Percentiles rank a stretch among this genome's conserved stretches.
phyloP scores from a whole-genome alignment of 139 green algal species.

The Asterochloris erici region DNA sequence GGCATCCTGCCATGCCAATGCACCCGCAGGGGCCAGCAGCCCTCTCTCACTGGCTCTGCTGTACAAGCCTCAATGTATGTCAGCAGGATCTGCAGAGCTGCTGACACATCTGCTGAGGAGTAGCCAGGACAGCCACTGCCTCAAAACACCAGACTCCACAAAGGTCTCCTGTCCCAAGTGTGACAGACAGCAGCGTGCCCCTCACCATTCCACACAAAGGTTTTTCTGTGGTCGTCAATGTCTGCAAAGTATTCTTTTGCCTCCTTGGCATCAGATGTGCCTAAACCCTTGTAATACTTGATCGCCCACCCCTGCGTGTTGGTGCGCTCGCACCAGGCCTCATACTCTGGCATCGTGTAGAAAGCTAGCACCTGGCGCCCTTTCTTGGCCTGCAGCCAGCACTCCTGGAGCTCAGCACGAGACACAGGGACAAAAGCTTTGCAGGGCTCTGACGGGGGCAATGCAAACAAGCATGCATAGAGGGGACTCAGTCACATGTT shows the following conservation, averaged over 20 bases:
- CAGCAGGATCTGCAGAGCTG: no score
- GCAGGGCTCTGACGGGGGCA: no score
- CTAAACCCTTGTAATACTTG: conserved; percentile 99
- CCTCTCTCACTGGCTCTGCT: background rate
- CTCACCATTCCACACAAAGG: conserved; percentile 83
- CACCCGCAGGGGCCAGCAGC: background rate
- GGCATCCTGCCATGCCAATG: background rate
- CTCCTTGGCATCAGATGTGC: conserved; percentile 89
- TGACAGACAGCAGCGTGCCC: background rate
- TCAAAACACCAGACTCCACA: no score
- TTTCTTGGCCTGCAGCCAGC: conserved; percentile 70
- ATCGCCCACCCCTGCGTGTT: conserved; percentile 78
- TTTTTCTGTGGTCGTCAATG: conserved; percentile 79
- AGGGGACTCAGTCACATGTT: no score
- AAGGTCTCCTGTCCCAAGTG: background rate
- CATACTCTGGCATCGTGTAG: conserved; percentile 99
- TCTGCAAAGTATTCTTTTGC: conserved; percentile 96
- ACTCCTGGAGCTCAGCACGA: background rate
- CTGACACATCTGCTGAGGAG: no score
- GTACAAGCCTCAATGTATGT: background rate
- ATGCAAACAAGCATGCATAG: no score
- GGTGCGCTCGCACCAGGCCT: conserved; percentile 85
- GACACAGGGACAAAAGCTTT: no score
- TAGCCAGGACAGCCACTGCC: no score
- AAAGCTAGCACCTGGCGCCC: conserved; percentile 76